Percentiles rank a stretch among this genome's conserved stretches.
Evolutionary conservation across 148 eudicot genomes (phyloP).

Genomic region (Fagopyrum homotropicum): DNA sequence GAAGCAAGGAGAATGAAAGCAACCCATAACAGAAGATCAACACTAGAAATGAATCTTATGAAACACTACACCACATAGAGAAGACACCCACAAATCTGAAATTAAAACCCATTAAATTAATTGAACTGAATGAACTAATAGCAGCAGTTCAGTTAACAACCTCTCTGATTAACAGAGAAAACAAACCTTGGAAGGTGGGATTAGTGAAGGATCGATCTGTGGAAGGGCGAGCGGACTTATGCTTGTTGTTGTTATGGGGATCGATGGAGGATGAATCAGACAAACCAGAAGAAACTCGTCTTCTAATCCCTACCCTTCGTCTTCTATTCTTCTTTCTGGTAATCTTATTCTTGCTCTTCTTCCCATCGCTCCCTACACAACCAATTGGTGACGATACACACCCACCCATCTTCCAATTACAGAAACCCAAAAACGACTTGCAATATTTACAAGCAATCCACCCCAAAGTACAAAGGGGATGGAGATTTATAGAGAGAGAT

Average conservation of each 20-base stretch:
- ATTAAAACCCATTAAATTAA: neutral
- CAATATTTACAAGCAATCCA: neutral
- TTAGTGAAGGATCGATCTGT: slow-evolving; percentile 8
- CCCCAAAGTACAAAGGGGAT: neutral
- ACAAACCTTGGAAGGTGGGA: slow-evolving; percentile 14
- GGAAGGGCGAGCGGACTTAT: slow-evolving; percentile 4
- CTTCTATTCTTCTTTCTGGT: neutral
- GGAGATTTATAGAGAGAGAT: neutral
- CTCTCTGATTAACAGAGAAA: neutral
- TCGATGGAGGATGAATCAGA: slow-evolving; percentile 9
- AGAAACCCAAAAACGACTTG: neutral
- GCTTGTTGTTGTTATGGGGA: neutral
- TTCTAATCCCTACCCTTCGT: slow-evolving; percentile 7
- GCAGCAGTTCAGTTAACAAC: neutral
- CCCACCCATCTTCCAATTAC: slow-evolving; percentile 15
- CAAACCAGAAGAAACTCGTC: slow-evolving; percentile 7
- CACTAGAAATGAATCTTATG: too few species aligned
- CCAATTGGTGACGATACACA: slow-evolving; percentile 14
- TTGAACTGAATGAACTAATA: neutral
- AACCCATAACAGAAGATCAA: neutral
- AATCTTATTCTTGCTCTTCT: neutral
- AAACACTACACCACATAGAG: too few species aligned
- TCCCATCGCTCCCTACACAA: slow-evolving; percentile 7
- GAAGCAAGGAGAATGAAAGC: neutral
- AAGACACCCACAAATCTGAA: neutral